Evolutionary conservation across 1,139 yeast genomes (phyloP), one percentile per base, ranked within the genome.

Genomic region (Protomyces arabidopsidicola): DNA sequence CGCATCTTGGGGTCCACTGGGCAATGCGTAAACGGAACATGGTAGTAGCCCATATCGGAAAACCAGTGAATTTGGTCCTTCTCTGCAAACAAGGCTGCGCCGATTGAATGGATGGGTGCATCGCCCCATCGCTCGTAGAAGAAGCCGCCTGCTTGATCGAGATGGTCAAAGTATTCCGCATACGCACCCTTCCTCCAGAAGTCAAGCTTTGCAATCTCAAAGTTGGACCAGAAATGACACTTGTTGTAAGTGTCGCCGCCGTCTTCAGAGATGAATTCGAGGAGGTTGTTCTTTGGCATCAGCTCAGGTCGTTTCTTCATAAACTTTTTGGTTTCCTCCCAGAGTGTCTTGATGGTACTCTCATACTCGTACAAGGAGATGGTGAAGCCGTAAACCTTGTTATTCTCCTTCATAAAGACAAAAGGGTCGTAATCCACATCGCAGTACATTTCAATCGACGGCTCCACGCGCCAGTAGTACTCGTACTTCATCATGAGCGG

Each of bases 41-140:
- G 96, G 74, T 78, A 86, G 50, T 65, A 61, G 14, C 91, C 66
- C 34, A 65, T 65, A 48, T 65, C 79, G 68, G 90, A 82, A 2
- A 96, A 65, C 39, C 56, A 65, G 50, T 65, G 66, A 3, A 65
- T 27, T 24, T 62, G 60, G 2, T 63, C 65, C 36, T 42, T 55
- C 14, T 62, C 58, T 8, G 60, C 53, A 35, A 65, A 65, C 20
- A 65, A 39, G 6, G 65, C 65, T 31, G 65, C 65, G 18, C 63
- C 66, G 39, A 65, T 65, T 8, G 63, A 85, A 75, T 90, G 97
- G 27, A 90, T 84, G 4, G 97, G 97, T 0, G 97, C 97, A 75
- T 90, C 97, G 38, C 97, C 97, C 97, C 97, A 90, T 73, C 97
- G 80, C 74, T 90, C 97, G 74, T 90, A 90, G 77, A 88, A 90